These are phyloP conservation scores for Trifolium pratense DNA, from an alignment of 306 rosid genomes.

Conservation along the genomic window DNA sequence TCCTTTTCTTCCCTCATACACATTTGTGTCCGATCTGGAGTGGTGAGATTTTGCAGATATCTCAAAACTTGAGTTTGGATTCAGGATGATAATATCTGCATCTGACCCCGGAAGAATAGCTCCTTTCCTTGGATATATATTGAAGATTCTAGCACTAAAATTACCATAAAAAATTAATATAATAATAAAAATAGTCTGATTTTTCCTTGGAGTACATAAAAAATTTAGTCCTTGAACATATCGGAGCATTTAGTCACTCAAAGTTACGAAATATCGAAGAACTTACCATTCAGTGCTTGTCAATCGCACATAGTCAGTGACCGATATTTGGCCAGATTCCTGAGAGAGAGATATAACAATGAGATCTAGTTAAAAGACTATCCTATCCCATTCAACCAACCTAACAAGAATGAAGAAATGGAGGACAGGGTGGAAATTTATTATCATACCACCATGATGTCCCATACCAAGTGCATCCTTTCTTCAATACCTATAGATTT, in stretches of 20 bases:
- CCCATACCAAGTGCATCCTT: conserved; percentile 95
- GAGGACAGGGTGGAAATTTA: conserved; percentile 30
- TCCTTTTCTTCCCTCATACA: conserved; percentile 83
- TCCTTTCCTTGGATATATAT: conserved; percentile 81
- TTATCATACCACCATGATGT: conserved; percentile 86
- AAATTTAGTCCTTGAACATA: neutral
- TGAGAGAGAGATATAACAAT: neutral
- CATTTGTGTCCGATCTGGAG: conserved; percentile 77
- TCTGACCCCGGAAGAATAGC: conserved; percentile 76
- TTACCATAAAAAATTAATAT: neutral
- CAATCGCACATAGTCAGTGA: conserved; percentile 75
- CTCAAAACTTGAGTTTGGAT: conserved; percentile 85
- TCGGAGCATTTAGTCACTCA: no score
- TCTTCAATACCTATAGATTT: conserved; percentile 79
- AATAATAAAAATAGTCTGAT: no score
- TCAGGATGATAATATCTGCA: conserved; percentile 90
- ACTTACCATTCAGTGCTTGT: conserved; percentile 89
- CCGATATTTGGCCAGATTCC: conserved; percentile 71
- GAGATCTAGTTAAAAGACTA: neutral
- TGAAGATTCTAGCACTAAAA: conserved; percentile 88
- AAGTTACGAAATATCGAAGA: neutral
- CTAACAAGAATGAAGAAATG: neutral
- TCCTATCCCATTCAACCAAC: conserved; percentile 24
- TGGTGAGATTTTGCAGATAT: conserved; percentile 77
- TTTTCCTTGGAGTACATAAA: neutral